A percentile compares a stretch with the other conserved stretches of the same genome.
These are phyloP conservation scores for Fraxinus latifolia DNA, from an alignment of 305 asterid species.

Conservation along the genomic window DNA sequence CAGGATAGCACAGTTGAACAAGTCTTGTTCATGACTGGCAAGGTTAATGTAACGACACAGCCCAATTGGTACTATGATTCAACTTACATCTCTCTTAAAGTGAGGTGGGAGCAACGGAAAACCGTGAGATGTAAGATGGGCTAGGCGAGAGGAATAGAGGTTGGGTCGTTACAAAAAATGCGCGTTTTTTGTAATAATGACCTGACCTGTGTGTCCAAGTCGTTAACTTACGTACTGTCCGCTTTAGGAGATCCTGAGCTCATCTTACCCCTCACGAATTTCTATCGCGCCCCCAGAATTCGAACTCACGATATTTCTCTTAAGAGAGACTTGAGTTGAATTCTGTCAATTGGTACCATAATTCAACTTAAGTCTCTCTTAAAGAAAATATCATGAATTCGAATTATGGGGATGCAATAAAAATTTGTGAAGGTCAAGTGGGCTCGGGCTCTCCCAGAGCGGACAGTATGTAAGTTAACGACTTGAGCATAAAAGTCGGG, in stretches of 20 bases:
- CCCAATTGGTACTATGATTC: not conserved
- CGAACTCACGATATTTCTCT: not conserved
- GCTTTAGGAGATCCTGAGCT: not conserved
- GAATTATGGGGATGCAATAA: not conserved
- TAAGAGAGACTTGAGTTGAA: not conserved
- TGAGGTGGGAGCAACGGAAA: not conserved
- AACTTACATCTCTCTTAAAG: not conserved
- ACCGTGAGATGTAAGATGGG: not conserved
- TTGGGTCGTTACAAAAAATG: not conserved
- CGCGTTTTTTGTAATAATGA: not conserved
- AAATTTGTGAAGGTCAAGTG: not conserved
- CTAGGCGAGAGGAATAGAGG: not conserved
- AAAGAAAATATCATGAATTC: not conserved
- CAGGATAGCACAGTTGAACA: not conserved
- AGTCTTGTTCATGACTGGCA: not conserved
- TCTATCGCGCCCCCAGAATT: not conserved
- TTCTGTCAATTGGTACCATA: not conserved
- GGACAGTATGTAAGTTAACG: not conserved
- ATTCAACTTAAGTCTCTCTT: not conserved
- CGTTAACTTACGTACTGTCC: not conserved
- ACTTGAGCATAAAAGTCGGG: not conserved
- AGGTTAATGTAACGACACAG: not conserved
- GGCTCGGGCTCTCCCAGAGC: not conserved
- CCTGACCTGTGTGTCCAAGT: not conserved
- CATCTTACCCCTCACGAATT: not conserved